Base-by-base conservation (phyloP, 2,329 filamentous ascomycete genomes). In the Colletotrichum salicis region DNA sequence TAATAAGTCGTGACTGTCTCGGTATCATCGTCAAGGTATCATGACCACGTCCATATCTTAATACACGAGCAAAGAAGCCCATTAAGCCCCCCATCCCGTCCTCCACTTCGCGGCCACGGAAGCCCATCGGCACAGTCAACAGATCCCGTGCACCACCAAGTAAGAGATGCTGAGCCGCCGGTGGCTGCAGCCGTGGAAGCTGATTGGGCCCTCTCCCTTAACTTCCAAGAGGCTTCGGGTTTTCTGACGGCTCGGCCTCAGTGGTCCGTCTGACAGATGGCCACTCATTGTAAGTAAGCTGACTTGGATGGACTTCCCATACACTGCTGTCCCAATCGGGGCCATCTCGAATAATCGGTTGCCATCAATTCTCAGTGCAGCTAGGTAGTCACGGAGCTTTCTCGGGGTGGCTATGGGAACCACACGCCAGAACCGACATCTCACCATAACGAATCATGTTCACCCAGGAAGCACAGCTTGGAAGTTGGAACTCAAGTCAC, bases 201-300 rank as follows among this genome's bases (percentile, higher is more conserved):
- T 77, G 73, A 81, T 82, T 81, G 79, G 79, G 29, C 71, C 56
- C 57, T 27, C 1, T 27, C 15, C 12, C 10, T 15, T 66, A 73
- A 76, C 59, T 70, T 78, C 79, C 79, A 77, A 79, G 54, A 29
- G 63, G 59, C 11, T 60, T 79, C 79, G 78, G 78, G 74, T 72
- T 60, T 60, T 48, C 63, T 60, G 22, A 12, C 33, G 56, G 63
- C 41, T 29, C 57, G 45, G 3, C 27, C n/a, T 27, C 35, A 5
- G 13, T 24, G 11, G 51, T 33, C 22, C 24, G 51, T 24, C 27
- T 7, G 10, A 27, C 31, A 24, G n/a, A 12, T 35, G 24, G 5
- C n/a, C 15, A 19, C 22, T 31, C 15, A 11, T 31, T 31, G 27
- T 12, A 13, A 15, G 27, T 12, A 13, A 15, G 15, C 22, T 24